phyloP scores from a whole-genome alignment of 768 basidiomycete species.

The Piloderma croceum region DNA sequence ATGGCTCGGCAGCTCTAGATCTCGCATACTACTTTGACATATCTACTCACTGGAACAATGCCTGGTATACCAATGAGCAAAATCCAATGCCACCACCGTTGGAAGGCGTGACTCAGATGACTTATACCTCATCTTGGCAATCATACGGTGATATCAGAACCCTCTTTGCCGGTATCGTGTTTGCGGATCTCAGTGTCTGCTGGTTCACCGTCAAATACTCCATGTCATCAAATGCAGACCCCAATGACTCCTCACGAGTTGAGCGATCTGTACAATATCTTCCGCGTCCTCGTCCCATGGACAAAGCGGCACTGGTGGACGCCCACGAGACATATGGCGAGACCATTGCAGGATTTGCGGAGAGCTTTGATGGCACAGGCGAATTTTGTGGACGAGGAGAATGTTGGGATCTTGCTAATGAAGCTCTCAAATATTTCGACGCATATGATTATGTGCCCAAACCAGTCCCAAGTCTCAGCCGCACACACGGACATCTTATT shows the following conservation, averaged over 20 bases:
- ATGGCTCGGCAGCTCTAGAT: constrained; percentile 36
- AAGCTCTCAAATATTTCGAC: constrained; percentile 40
- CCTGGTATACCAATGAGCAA: constrained; percentile 35
- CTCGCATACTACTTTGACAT: constrained; percentile 42
- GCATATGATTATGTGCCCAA: constrained; percentile 37
- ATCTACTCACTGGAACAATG: constrained; percentile 32
- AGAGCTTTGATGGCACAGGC: constrained; percentile 37
- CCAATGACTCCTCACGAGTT: constrained; percentile 24
- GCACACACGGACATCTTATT: constrained; percentile 53
- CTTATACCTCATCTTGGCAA: constrained; percentile 24
- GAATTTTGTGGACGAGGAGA: constrained; percentile 46
- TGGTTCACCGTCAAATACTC: constrained; percentile 41
- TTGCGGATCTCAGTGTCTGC: constrained; percentile 45
- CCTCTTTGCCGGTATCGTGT: constrained; percentile 34
- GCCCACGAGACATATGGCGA: constrained; percentile 48
- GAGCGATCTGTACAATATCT: constrained; percentile 35
- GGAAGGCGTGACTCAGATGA: constrained; percentile 20
- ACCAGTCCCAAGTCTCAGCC: constrained; percentile 42
- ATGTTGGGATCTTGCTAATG: constrained; percentile 54
- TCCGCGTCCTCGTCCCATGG: constrained; percentile 32
- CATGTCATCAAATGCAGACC: constrained; percentile 24
- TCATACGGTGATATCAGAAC: constrained; percentile 26
- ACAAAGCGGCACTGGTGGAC: constrained; percentile 28
- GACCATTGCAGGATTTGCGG: constrained; percentile 42
- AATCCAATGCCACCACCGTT: constrained; percentile 31